Evolutionary conservation across 2,329 filamentous ascomycete species (phyloP), one percentile per base, ranked within the genome.

Genomic region (Talaromyces sp.): DNA sequence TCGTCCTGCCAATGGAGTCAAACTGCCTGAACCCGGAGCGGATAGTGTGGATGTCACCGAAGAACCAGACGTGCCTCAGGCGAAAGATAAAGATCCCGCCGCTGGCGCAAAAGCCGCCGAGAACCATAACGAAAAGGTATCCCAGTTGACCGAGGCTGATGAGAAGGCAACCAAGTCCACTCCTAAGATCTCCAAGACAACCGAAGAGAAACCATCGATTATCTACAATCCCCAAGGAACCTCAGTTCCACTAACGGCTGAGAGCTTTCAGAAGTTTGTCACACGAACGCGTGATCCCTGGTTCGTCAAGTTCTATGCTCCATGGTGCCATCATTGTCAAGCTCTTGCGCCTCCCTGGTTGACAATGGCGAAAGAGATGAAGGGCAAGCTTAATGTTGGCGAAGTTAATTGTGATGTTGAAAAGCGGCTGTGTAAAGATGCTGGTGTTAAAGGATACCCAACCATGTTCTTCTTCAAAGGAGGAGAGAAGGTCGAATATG

Each of bases 241-340:
- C 16, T 96, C 92, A 7, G 83, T 92, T 39, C 79, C 88, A 7
- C 84, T 99, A 61, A 93, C 88, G 2, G 89, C 91, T 0, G 93
- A 97, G 74, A 91, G 83, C 68, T 99, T 99, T 81, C 90, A 96
- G 75, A 88, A 86, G 65, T 82, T 90, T 43, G 93, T 99, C 56
- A 96, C 92, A 3, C 90, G 89, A 75, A 93, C 92, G 0, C 87
- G 91, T 68, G 93, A 98, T 68, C 90, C 93, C 6, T 99, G 95
- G 95, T 97, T 99, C 74, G 88, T 99, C 83, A 99, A 99, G 78
- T 98, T 99, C 76, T 98, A 97, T 76, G 93, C 92, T 19, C 96
- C 95, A 6, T 98, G 94, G 95, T 99, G 95, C 77, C 88, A 89
- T 70, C 95, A 99, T 79, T 99, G 96, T 78, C 91, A 97, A 79